phyloP scores from a whole-genome alignment of 192 early-diverging fungal species.

The Gigaspora rosea region DNA sequence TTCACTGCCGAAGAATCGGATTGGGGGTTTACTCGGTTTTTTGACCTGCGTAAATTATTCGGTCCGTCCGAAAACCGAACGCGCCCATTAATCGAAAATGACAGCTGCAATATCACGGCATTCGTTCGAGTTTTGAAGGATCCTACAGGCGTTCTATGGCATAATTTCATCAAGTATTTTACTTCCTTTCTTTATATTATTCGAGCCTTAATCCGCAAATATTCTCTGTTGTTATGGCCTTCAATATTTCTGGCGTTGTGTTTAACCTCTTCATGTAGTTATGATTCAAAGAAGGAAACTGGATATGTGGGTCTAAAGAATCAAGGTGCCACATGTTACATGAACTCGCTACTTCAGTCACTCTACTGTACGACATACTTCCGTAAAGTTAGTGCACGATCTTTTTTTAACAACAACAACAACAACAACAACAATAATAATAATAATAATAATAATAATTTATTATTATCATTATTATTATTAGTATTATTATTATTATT shows the following conservation, averaged over 20 bases:
- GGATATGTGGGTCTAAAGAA: conserved; percentile 95
- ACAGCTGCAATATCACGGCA: conserved; percentile 65
- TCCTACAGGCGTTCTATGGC: conserved; percentile 91
- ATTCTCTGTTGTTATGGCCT: conserved; percentile 2
- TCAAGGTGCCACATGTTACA: conserved; percentile 98
- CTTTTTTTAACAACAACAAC: too few species aligned
- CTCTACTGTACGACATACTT: conserved; percentile 94
- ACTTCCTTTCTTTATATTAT: conserved; percentile 21
- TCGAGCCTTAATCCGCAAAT: conserved; percentile 19
- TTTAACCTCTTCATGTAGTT: conserved; percentile 50
- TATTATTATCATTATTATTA: too few species aligned
- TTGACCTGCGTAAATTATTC: conserved; percentile 54
- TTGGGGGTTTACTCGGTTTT: conserved; percentile 93
- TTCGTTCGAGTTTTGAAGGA: conserved; percentile 81
- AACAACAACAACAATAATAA: too few species aligned
- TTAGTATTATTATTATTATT: too few species aligned
- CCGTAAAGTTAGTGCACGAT: conserved; percentile 55
- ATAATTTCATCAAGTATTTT: conserved; percentile 82
- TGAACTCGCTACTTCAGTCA: conserved; percentile 97
- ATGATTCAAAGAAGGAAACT: conserved; percentile 87
- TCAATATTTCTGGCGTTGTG: conserved; percentile 30
- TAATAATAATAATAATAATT: too few species aligned
- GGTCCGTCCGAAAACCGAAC: conserved; percentile 39
- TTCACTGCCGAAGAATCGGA: conserved; percentile 81
- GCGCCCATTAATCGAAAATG: conserved; percentile 68